Base-by-base conservation (phyloP, 345 rosid genomes). In the Erodium maritimum region DNA sequence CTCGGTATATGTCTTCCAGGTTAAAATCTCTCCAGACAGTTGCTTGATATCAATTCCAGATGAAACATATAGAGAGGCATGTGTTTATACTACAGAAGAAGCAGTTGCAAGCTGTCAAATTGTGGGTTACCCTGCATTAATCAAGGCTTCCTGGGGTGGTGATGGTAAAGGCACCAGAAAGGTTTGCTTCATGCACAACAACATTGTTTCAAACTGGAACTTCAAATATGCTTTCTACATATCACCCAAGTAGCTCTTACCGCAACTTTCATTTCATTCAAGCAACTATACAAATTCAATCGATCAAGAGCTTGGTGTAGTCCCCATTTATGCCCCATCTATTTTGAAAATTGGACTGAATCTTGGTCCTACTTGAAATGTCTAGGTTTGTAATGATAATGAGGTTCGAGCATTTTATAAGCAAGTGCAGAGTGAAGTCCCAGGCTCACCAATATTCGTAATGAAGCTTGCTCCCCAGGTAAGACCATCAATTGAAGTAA, bases 381-480 rank as follows among this genome's bases (percentile, higher is more conserved):
- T 29, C 37, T 76, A 94, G 99, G 97, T 94, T 71, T 90, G 87
- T 77, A 94, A 82, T 67, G 99, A 80, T 59, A 97, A 94, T 55
- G 99, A 94, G 75, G 97, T 90, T 54, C 79, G 93, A 70, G 97
- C 96, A 62, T 75, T 90, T 63, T 90, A 90, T 80, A 94, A 90
- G 76, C 97, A 90, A 85, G 99, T 94, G 65, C 99, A 94, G 70
- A 97, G 97, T 68, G 99, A 94, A 78, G 99, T 94, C 74, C 99
- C 99, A 0, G 97, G 99, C 55, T 94, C 99, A 29, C 99, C 97
- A 18, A 94, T 94, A 73, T 94, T 94, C 72, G 90, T 87, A 71
- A 94, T 90, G 99, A 94, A 94, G 80, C 88, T 94, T 81, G 99
- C 97, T 75, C 87, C 96, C 61, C 99, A 90, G 97, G 99, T 94